phyloP scores from a whole-genome alignment of 2,329 filamentous ascomycete species.

The Claviceps purpurea region DNA sequence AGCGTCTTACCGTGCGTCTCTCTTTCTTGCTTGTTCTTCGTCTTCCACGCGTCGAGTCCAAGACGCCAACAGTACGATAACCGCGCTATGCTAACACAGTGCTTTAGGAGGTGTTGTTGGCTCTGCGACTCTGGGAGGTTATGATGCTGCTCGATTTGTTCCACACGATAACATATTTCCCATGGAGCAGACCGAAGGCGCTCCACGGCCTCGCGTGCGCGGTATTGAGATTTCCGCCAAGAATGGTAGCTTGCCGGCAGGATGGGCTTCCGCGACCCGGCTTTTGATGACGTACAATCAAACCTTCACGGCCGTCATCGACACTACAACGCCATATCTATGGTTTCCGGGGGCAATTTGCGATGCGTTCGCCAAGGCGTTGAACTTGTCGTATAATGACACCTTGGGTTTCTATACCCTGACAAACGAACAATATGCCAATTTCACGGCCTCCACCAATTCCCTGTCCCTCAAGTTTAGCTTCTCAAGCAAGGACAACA shows the following conservation, averaged over 20 bases:
- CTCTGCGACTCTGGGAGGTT: conserved; percentile 57
- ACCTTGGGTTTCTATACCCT: conserved; percentile 52
- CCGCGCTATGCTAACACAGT: not conserved
- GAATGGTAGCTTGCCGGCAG: conserved; percentile 14
- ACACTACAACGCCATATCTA: conserved; percentile 50
- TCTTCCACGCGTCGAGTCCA: not conserved
- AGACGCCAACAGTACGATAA: not conserved
- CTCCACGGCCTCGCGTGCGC: conserved; percentile 47
- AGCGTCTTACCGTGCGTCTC: conserved; percentile 51
- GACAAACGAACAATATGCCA: conserved; percentile 39
- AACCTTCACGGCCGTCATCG: conserved; percentile 40
- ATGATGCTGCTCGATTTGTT: conserved; percentile 49
- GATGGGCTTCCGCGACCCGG: conserved; percentile 26
- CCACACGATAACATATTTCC: conserved; percentile 47
- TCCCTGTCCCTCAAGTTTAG: conserved; percentile 41
- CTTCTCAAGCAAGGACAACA: conserved; percentile 41
- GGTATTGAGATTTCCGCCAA: conserved; percentile 32
- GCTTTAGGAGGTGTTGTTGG: conserved; percentile 26
- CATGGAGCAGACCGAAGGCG: conserved; percentile 38
- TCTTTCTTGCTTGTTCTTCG: not conserved
- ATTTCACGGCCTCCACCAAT: conserved; percentile 28
- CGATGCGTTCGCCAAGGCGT: conserved; percentile 46
- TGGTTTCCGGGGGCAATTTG: conserved; percentile 50
- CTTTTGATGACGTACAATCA: conserved; percentile 31
- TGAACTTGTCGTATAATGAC: conserved; percentile 53